A percentile compares a stretch with the other conserved stretches of the same genome.
phyloP scores from a whole-genome alignment of 2,329 filamentous ascomycete species.

The Penicillium sp. region DNA sequence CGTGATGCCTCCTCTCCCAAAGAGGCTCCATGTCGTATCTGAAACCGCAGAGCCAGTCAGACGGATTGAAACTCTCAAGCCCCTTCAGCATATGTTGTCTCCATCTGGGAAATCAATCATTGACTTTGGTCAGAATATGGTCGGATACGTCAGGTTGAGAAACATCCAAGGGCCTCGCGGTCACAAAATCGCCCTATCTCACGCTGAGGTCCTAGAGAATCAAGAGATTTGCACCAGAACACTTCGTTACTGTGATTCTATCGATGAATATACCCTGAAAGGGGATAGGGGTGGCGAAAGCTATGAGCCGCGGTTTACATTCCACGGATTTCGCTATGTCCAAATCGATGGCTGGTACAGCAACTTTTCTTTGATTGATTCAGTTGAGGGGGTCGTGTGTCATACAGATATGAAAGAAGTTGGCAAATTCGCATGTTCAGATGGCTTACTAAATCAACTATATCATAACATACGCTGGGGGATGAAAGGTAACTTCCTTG shows the following conservation, averaged over 20 bases:
- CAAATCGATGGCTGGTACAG: conserved; percentile 52
- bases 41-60: not conserved
- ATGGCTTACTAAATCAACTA: not conserved
- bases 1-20: not conserved
- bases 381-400: not conserved
- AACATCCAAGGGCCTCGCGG: conserved; percentile 18
- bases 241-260: conserved; percentile 46
- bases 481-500: conserved; percentile 59
- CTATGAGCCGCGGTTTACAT: conserved; percentile 54
- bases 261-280: conserved; percentile 43
- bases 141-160: conserved; percentile 52
- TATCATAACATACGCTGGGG: not conserved
- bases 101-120: conserved; percentile 54
- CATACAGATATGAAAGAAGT: not conserved
- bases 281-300: conserved; percentile 35
- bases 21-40: not conserved
- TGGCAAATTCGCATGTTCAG: not conserved
- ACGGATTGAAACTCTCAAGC: not conserved
- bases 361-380: not conserved
- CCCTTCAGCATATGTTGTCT: not conserved
- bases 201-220: conserved; percentile 8
- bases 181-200: conserved; percentile 39
- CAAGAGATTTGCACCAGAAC: conserved; percentile 47
- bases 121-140: conserved; percentile 64
- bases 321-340: conserved; percentile 56